Evolutionary conservation across 176 grass and related monocot genomes (phyloP).

Genomic region (Luzula sylvatica): DNA sequence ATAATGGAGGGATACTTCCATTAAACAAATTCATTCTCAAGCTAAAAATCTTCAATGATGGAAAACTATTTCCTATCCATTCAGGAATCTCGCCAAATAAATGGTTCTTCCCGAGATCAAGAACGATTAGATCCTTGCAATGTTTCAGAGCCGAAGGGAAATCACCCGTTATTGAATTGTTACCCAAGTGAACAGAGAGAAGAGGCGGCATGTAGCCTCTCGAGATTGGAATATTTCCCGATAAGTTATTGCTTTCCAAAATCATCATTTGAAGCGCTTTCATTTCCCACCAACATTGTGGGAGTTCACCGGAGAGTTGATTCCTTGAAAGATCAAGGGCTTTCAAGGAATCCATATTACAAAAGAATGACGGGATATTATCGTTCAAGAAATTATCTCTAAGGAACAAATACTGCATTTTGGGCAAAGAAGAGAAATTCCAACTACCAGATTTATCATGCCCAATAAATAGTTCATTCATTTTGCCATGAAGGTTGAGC

Average conservation of each 20-base stretch:
- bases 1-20: conserved; percentile 35
- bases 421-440: conserved; percentile 2
- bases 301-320: conserved; percentile 41
- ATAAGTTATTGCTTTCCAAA: conserved; percentile 44
- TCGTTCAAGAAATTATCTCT: conserved; percentile 31
- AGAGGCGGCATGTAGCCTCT: conserved; percentile 13
- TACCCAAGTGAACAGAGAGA: conserved; percentile 44
- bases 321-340: conserved; percentile 69
- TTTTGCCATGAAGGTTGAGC: conserved; percentile 1
- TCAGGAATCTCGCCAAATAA: conserved; percentile 46
- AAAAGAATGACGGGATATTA: conserved; percentile 33
- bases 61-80: conserved; percentile 34
- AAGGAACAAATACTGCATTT: conserved; percentile 11
- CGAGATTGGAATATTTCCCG: conserved; percentile 35
- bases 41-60: conserved; percentile 33
- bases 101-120: conserved; percentile 43
- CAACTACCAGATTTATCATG: neutral
- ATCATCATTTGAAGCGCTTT: conserved; percentile 38
- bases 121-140: conserved; percentile 17
- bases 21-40: conserved; percentile 42
- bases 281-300: conserved; percentile 41
- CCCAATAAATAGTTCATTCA: conserved; percentile 19
- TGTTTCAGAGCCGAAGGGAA: conserved; percentile 21
- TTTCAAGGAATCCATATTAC: conserved; percentile 31
- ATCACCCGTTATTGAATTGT: conserved; percentile 32